Evolutionary conservation across 257 asterid genomes (phyloP), one percentile per base, ranked within the genome.

Genomic region (Solanum chiquidenum): DNA sequence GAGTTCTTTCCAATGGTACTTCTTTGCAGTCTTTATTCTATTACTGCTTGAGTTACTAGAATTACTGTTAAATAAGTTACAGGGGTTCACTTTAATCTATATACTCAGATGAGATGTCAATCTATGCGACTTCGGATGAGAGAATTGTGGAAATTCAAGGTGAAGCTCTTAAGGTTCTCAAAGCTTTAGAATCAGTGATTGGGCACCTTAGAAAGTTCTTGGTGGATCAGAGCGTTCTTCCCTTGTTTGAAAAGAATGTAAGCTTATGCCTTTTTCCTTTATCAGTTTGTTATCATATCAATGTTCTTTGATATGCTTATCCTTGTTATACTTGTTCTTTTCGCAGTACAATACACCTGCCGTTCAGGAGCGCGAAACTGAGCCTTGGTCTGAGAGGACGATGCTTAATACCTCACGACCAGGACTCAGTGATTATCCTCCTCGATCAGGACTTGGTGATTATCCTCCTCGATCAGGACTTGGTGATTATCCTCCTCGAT

Each of bases 131-230:
- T 90, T 89, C 98, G 10, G 98, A 94, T 49, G 99, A 96, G 94
- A 92, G 96, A 91, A 87, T 94, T 86, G 96, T 95, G 66, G 99
- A 96, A 89, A 83, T 96, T 90, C 98, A 95, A 87, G 99, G 98
- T 40, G 99, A 96, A 90, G 93, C 94, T 86, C 87, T 89, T 83
- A 95, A 96, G 90, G 98, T 96, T 87, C 94, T 93, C 29, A 93
- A 90, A 89, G 99, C 98, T 34, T 89, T 95, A 88, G 98, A 94
- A 89, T 95, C 95, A 87, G 98, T 95, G 69, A 91, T 96, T 76
- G 93, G 94, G 58, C 99, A 95, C 84, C 93, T 96, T 77, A 94
- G 99, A 87, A 95, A 94, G 90, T 96, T 96, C 86, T 89, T 96
- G 91, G 98, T 96, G 83, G 99, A 96, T 93, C 98, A 94, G 9